Evolutionary conservation across 2,329 filamentous ascomycete species (phyloP).

Genomic region (Sclerotinia minor): DNA sequence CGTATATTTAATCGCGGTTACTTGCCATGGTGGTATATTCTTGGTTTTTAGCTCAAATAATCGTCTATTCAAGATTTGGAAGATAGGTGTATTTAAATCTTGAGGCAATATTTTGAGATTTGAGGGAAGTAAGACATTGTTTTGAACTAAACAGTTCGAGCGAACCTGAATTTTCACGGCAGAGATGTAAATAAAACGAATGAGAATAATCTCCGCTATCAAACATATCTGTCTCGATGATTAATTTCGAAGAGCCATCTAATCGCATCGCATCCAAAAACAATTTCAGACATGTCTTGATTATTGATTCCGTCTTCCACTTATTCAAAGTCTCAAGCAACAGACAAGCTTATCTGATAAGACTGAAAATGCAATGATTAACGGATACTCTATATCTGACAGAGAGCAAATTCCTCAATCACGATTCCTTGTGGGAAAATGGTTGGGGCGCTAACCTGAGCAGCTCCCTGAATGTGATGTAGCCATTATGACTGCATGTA

Average conservation of each 20-base stretch:
- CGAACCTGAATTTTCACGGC: too few relatives aligned
- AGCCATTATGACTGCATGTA: too few relatives aligned
- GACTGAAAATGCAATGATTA: not conserved
- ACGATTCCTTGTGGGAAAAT: not conserved
- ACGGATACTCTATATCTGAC: not conserved
- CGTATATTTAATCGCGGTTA: too few relatives aligned
- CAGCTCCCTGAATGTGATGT: not conserved
- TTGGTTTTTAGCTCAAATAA: too few relatives aligned
- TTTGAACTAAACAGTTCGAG: too few relatives aligned
- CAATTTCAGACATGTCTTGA: not conserved
- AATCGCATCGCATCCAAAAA: not conserved
- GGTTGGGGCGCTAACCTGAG: accelerated
- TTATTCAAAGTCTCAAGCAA: not conserved
- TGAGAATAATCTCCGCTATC: not conserved
- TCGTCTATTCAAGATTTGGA: too few relatives aligned
- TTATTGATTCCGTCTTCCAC: not conserved
- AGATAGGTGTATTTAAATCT: too few relatives aligned
- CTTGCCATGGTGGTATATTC: too few relatives aligned
- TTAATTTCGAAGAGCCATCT: not conserved
- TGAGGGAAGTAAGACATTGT: too few relatives aligned
- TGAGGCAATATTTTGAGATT: too few relatives aligned
- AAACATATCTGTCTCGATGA: not conserved
- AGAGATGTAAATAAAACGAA: not conserved
- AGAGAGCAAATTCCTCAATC: not conserved
- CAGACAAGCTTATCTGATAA: not conserved